Percentiles rank a stretch among this genome's conserved stretches.
Evolutionary conservation across 2,329 filamentous ascomycete species (phyloP).

Genomic region (Ophiocordyceps australis): DNA sequence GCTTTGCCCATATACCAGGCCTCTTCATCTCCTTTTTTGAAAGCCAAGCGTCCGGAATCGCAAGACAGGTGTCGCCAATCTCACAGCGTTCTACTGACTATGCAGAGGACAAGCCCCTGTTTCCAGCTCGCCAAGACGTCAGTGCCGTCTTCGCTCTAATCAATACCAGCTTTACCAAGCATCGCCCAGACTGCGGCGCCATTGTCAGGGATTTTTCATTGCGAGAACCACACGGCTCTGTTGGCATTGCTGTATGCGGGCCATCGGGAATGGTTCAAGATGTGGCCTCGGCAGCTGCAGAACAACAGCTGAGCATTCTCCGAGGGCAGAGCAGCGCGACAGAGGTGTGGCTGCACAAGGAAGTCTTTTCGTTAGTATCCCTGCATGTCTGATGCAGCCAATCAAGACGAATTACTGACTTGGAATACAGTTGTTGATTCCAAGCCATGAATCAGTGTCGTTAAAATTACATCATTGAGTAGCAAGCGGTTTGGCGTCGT

Average conservation of each 20-base stretch:
- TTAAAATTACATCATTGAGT: too few relatives aligned
- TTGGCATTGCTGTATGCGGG: slow-evolving; percentile 8
- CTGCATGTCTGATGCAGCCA: too few relatives aligned
- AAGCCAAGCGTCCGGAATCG: background rate
- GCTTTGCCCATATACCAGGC: slow-evolving; percentile 1
- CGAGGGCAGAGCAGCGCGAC: slow-evolving; percentile 2
- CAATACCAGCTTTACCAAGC: slow-evolving; percentile 3
- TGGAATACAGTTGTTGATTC: background rate
- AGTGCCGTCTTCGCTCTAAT: slow-evolving; percentile 1
- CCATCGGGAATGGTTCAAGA: slow-evolving; percentile 8
- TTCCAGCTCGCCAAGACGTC: background rate
- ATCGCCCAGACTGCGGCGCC: slow-evolving; percentile 4
- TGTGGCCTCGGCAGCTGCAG: slow-evolving; percentile 4
- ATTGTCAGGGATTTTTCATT: slow-evolving; percentile 1
- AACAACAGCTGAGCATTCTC: slow-evolving; percentile 6
- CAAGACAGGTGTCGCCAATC: too few relatives aligned
- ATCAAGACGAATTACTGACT: background rate
- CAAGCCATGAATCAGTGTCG: too few relatives aligned
- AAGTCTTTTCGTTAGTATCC: background rate
- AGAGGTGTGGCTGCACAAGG: slow-evolving; percentile 8
- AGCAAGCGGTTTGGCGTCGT: too few relatives aligned
- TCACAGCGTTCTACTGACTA: too few relatives aligned
- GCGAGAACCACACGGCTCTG: slow-evolving; percentile 1
- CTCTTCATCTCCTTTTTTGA: slow-evolving; percentile 3
- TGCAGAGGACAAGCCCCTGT: too few relatives aligned